A percentile compares a stretch with the other conserved stretches of the same genome.
Evolutionary conservation across 306 rosid species (phyloP).

Genomic region (Cyclanthera cordifolia): DNA sequence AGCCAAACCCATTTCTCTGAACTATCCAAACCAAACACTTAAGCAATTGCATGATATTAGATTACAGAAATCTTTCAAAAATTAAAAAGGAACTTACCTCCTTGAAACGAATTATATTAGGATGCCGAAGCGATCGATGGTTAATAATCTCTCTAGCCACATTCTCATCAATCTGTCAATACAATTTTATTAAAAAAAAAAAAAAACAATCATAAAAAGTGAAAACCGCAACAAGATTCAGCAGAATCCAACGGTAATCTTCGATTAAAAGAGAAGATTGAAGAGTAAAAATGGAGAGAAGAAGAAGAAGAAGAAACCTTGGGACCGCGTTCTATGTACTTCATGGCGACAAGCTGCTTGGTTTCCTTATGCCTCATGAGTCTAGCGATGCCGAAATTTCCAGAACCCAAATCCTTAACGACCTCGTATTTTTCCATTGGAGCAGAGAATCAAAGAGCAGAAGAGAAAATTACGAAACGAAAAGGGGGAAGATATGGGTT

Average conservation of each 20-base stretch:
- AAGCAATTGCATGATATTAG: background rate
- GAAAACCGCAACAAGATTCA: no score
- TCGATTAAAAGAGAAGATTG: no score
- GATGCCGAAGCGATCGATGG: constrained; percentile 13
- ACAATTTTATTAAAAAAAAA: no score
- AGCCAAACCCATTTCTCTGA: background rate
- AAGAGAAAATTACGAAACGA: no score
- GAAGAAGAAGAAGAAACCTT: background rate
- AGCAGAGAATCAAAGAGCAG: no score
- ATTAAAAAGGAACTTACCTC: constrained; percentile 1
- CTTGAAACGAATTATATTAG: constrained; percentile 8
- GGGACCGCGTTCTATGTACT: constrained; percentile 8
- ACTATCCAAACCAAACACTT: no score
- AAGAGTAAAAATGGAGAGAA: background rate
- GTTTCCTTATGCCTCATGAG: constrained; percentile 8
- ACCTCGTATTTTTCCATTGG: no score
- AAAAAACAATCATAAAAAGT: no score
- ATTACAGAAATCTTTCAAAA: no score
- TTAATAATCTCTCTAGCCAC: constrained; percentile 13
- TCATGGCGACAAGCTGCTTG: constrained; percentile 13
- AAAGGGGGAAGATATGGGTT: no score
- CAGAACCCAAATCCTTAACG: no score
- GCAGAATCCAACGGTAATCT: no score
- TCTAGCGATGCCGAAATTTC: constrained; percentile 5
- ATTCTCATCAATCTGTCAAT: constrained; percentile 4